Base-by-base conservation (phyloP, 495 filamentous ascomycete genomes). In the Neurospora sp. region DNA sequence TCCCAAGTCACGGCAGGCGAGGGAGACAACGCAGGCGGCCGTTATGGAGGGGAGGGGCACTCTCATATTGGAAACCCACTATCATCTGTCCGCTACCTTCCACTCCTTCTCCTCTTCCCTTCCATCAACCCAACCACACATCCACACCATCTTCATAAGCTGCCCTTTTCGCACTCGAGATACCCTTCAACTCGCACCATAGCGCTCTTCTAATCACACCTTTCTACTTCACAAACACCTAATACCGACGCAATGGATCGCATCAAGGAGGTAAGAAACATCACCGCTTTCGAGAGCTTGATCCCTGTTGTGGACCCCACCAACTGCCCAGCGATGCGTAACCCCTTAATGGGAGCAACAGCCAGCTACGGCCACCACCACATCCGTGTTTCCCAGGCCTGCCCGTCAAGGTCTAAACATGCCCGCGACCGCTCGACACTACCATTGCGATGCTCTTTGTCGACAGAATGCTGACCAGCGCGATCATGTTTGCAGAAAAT, bases 221-320 rank as follows among this genome's bases (percentile, higher is more conserved):
- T 70, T 70, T 70, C 31, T 69, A 17, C 40, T 59, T 69, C 69
- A 61, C 70, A 40, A 70, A 71, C 74, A 76, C 39, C 74, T 35
- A 53, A 27, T 40, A 12, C 61, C 72, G 22, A 27, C 77, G 82
- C 75, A 76, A 91, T 91, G 90, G 90, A 92, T 81, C 87, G 85
- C 77, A 94, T 96, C 83, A 93, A 91, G 89, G 88, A 93, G 87
- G 93, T 95, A 79, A 86, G 90, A 65, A 59, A 35, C 53, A 65
- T 85, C 73, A 73, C 70, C 71, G 78, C 79, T 76, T 79, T 71
- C 72, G 38, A 73, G 70, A 76, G 72, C 74, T 76, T 68, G 73
- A 81, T 76, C 77, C 77, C 73, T 79, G 75, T 78, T 75, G 72
- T 73, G 70, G 75, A 80, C 83, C 84, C 82, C 82, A 83, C 83